These are phyloP conservation scores for Suillus decipiens DNA, from an alignment of 768 basidiomycete genomes.

Conservation along the genomic window DNA sequence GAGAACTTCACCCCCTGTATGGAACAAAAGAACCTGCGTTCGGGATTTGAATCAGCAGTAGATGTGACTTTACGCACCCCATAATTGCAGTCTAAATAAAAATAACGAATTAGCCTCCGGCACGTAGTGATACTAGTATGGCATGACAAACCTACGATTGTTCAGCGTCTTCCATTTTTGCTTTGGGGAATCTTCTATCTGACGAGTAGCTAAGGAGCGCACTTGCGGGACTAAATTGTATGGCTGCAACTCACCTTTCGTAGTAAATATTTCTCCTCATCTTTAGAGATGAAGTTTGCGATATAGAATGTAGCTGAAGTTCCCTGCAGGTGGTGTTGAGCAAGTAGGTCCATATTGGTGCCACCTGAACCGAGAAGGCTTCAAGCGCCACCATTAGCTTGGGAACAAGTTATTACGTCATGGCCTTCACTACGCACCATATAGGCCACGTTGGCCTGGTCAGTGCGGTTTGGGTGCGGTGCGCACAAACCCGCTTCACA, in stretches of 20 bases:
- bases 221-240: constrained; percentile 7
- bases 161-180: constrained; percentile 79
- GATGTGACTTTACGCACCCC: constrained; percentile 48
- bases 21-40: constrained; percentile 12
- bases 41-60: constrained; percentile 8
- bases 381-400: too few relatives aligned
- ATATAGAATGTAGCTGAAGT: constrained; percentile 61
- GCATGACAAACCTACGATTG: constrained; percentile 58
- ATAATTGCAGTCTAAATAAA: constrained; percentile 62
- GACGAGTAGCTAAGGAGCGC: constrained; percentile 13
- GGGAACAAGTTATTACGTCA: constrained; percentile 2
- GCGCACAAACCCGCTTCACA: neutral
- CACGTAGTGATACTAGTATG: neutral
- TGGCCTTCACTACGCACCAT: neutral
- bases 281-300: constrained; percentile 72
- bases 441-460: neutral
- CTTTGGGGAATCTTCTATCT: constrained; percentile 81
- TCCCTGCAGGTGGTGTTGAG: constrained; percentile 35
- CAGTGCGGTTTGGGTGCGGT: neutral
- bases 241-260: constrained; percentile 57
- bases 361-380: neutral
- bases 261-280: constrained; percentile 77
- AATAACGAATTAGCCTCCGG: neutral
- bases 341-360: neutral
- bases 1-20: constrained; percentile 72